Evolutionary conservation across 2,329 filamentous ascomycete species (phyloP).

Genomic region (Trichoderma hamatum): DNA sequence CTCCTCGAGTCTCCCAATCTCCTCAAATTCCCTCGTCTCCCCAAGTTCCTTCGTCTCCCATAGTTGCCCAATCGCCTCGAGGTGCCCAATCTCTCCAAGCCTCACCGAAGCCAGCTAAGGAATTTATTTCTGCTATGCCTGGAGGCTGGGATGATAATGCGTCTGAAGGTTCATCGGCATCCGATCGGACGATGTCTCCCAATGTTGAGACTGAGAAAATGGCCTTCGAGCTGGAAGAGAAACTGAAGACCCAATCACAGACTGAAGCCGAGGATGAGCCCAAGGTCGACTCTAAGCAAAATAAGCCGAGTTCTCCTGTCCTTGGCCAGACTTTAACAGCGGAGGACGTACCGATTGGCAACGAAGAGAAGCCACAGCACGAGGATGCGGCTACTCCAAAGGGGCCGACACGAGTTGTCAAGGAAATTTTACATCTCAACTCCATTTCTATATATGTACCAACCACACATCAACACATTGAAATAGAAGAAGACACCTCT

Average conservation of each 20-base stretch:
- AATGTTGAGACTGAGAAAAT: slow-evolving; percentile 9
- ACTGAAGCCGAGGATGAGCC: not conserved
- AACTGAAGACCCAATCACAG: not conserved
- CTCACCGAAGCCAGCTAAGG: slow-evolving; percentile 25
- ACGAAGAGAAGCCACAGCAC: slow-evolving; percentile 31
- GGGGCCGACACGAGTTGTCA: slow-evolving; percentile 57
- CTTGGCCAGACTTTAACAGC: slow-evolving; percentile 34
- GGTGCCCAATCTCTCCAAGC: not conserved
- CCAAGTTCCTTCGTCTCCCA: not conserved
- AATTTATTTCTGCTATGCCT: slow-evolving; percentile 46
- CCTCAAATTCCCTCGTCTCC: not conserved
- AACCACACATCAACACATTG: slow-evolving; percentile 51
- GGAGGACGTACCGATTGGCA: not conserved
- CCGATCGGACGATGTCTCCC: slow-evolving; percentile 24
- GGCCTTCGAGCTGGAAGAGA: slow-evolving; percentile 24
- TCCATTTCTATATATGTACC: slow-evolving; percentile 60
- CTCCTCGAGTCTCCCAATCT: not conserved
- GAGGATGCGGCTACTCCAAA: slow-evolving; percentile 55
- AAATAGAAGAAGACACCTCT: slow-evolving; percentile 39
- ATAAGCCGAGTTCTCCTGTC: slow-evolving; percentile 36
- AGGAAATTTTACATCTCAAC: slow-evolving; percentile 55
- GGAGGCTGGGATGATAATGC: slow-evolving; percentile 52
- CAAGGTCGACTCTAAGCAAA: slow-evolving; percentile 18
- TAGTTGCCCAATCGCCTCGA: not conserved
- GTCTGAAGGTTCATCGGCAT: slow-evolving; percentile 18